Evolutionary conservation across 1,284 basidiomycete species (phyloP), one percentile per base, ranked within the genome.

Genomic region (Sanghuangporus sanghuang): DNA sequence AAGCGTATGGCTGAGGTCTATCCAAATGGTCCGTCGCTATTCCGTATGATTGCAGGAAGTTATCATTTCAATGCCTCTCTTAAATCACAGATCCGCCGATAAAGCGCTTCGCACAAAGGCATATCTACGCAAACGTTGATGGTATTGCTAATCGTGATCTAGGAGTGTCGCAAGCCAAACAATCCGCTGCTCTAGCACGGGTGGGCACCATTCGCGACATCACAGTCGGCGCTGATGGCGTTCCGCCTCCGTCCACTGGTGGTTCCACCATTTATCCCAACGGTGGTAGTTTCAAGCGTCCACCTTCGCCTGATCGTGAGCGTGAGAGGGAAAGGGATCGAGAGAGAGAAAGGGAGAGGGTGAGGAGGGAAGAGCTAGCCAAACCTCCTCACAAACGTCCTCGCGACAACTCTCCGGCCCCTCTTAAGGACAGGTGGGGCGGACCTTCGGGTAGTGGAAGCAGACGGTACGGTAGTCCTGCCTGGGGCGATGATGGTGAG

Each of bases 61-160:
- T 23, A 42, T 4, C 35, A n/a, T 36, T 49, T 35, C 48, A 38
- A 16, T 35, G 44, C 8, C 35, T 57, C 16, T 46, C 39, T 32
- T 18, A 21, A 42, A 50, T 23, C 9, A 18, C 6, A 94, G 95
- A 96, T 72, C 86, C 92, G 1, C 87, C 92, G 0, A 92, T 96
- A 72, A 94, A 96, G 73, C 89, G 93, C 2, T 95, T 98, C 68
- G 93, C 95, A 0, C 89, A 95, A 70, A 83, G 94, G 40, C 91
- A 94, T 73, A 90, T 87, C n/a, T 96, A 96, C 74, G 81, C 90
- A 46, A 88, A 87, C 44, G 87, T 92, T 18, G 96, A 98, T 71
- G 87, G 93, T 32, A 96, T 98, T 65, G 94, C 95, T 1, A 82
- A 86, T 12, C 85, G 89, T 35, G 96, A 99, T 73, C 83, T 98